A percentile compares a stretch with the other conserved stretches of the same genome.
These are phyloP conservation scores for Pseudocercospora fijiensis DNA, from an alignment of 2,329 filamentous ascomycete species.

Conservation along the genomic window DNA sequence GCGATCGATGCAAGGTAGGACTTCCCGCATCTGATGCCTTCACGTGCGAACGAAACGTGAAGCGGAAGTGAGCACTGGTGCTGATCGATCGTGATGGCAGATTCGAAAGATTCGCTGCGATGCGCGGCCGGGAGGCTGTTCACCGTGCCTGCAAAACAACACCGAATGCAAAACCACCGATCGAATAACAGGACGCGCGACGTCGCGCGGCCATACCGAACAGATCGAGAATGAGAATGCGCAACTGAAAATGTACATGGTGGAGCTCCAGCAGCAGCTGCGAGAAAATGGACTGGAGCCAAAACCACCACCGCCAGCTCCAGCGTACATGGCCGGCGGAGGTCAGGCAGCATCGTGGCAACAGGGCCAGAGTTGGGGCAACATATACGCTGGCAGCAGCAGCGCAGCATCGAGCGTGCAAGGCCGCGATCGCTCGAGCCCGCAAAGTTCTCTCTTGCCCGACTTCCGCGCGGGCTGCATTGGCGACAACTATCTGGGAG, in stretches of 20 bases:
- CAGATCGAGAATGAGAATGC: slow-evolving; percentile 70
- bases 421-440: slow-evolving; percentile 16
- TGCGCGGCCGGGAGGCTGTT: slow-evolving; percentile 74
- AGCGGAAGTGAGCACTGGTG: not conserved
- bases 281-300: slow-evolving; percentile 60
- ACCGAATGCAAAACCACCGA: slow-evolving; percentile 83
- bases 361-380: slow-evolving; percentile 10
- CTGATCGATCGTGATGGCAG: slow-evolving; percentile 46
- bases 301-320: slow-evolving; percentile 24
- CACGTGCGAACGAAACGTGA: not conserved
- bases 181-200: slow-evolving; percentile 78
- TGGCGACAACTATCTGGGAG: slow-evolving; percentile 66
- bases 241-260: slow-evolving; percentile 65
- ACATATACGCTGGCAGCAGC: not conserved
- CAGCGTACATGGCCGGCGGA: slow-evolving; percentile 11
- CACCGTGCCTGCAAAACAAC: slow-evolving; percentile 73
- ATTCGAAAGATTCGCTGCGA: slow-evolving; percentile 87
- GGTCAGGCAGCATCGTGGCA: slow-evolving; percentile 12
- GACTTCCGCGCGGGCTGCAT: slow-evolving; percentile 49
- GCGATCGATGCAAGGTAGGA: slow-evolving; percentile 78
- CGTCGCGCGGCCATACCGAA: slow-evolving; percentile 74
- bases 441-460: slow-evolving; percentile 39
- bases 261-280: slow-evolving; percentile 67
- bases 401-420: not conserved
- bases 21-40: not conserved